Base-by-base conservation (phyloP, 2,329 filamentous ascomycete species). In the Botryotinia convoluta region DNA sequence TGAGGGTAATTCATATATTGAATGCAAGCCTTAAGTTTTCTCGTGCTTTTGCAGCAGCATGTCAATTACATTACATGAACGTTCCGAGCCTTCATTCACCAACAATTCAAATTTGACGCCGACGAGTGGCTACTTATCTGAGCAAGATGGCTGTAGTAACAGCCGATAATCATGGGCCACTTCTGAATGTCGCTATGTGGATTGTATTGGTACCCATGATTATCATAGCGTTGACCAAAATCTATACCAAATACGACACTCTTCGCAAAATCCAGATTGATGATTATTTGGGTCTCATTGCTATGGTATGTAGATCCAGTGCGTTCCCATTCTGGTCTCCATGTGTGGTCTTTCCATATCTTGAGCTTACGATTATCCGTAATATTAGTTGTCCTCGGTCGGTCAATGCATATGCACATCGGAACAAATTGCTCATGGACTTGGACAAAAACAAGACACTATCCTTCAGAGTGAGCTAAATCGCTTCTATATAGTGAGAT, bases 141-240 rank as follows among this genome's bases (percentile, higher is more conserved):
- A n/a, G 9, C 37, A 72, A 48, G 29, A 74, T 71, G 72, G 48
- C 69, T 22, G 42, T 42, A 18, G 37, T 71, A 26, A 71, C 70
- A 4, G 37, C 48, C 5, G 68, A 71, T n/a, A 44, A 64, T 42
- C 67, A 73, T 45, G 72, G 72, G 2, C 68, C 72, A 16, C 59
- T 71, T 20, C 22, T 67, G 18, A 72, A 71, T 51, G 37, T 74
- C 29, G 61, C 60, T 32, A 64, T 59, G 61, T 74, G 68, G 72
- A 63, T 72, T 48, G 64, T 64, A 10, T 22, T 74, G 22, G 60
- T 67, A n/a, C 61, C 69, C 20, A 72, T 72, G 72, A n/a, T 71
- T 10, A 32, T 74, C 22, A 35, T 67, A 26, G 54, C 44, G 3
- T 14, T 42, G 22, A 61, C 69, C 5, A 74, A 74, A 59, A 42